A percentile compares a stretch with the other conserved stretches of the same genome.
These are phyloP conservation scores for Neofusicoccum umdonicola DNA, from an alignment of 2,329 filamentous ascomycete species.

Conservation along the genomic window DNA sequence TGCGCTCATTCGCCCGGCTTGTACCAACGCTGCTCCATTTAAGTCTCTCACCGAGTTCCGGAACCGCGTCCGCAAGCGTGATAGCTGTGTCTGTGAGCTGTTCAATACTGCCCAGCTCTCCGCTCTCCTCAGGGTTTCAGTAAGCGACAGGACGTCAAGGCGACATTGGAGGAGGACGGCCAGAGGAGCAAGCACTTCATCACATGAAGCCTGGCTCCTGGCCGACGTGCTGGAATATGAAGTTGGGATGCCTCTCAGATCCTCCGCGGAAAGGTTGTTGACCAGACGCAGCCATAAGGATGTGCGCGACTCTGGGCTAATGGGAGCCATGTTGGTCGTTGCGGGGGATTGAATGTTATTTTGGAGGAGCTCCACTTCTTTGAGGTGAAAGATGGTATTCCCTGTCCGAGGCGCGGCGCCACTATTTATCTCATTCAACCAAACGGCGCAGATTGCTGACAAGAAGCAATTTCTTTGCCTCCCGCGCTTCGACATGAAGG, in stretches of 20 bases:
- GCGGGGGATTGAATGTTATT: neutral
- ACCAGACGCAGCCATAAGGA: neutral
- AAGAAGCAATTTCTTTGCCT: neutral
- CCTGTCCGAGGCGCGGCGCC: too few relatives aligned
- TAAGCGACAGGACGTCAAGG: neutral
- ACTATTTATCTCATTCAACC: neutral
- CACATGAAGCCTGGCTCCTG: neutral
- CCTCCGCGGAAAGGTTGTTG: neutral
- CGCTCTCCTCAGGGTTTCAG: neutral
- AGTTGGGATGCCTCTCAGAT: neutral
- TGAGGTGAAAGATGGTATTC: neutral
- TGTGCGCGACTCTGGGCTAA: neutral
- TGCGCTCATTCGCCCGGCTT: neutral
- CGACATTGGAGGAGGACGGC: conserved; percentile 1
- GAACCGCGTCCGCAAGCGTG: neutral
- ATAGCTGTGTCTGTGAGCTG: neutral
- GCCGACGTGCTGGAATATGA: neutral
- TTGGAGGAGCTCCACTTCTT: neutral
- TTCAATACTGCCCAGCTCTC: neutral
- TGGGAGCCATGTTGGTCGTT: neutral
- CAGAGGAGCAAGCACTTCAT: neutral
- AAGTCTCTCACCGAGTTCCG: neutral
- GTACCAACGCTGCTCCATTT: neutral
- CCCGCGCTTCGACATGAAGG: neutral
- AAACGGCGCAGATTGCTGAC: neutral